These are phyloP conservation scores for Malbranchea cinnamomea DNA, from an alignment of 2,329 filamentous ascomycete genomes.

Conservation along the genomic window DNA sequence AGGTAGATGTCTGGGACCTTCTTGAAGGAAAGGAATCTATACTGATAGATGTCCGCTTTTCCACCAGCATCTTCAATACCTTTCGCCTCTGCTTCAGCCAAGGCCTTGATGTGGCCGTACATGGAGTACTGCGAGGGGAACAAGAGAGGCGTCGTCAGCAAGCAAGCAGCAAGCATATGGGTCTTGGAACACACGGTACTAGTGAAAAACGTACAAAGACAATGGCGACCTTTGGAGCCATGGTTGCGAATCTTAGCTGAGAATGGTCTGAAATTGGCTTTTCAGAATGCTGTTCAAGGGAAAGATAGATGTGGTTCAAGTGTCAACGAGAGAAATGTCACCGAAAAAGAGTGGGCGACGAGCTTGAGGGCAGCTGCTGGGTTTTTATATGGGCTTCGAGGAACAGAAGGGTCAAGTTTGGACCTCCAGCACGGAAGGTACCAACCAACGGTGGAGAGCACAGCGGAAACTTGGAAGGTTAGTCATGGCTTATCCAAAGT, in stretches of 20 bases:
- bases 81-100: slow-evolving; percentile 81
- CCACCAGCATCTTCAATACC: slow-evolving; percentile 84
- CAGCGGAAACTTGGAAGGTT: too few relatives aligned
- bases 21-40: slow-evolving; percentile 17
- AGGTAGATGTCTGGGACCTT: background rate
- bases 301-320: too few relatives aligned
- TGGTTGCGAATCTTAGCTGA: too few relatives aligned
- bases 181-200: background rate
- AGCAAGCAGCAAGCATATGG: background rate
- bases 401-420: too few relatives aligned
- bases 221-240: slow-evolving; percentile 87
- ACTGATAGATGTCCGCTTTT: slow-evolving; percentile 68
- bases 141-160: slow-evolving; percentile 5
- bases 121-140: slow-evolving; percentile 58
- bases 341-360: slow-evolving; percentile 1
- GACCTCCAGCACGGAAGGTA: too few relatives aligned
- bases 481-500: too few relatives aligned
- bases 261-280: too few relatives aligned
- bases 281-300: too few relatives aligned
- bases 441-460: too few relatives aligned
- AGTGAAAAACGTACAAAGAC: slow-evolving; percentile 65
- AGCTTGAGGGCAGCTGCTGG: too few relatives aligned
- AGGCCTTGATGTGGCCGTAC: slow-evolving; percentile 74
- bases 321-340: background rate
- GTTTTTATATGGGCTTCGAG: too few relatives aligned